Percentiles rank a stretch among this genome's conserved stretches.
Conservation (phyloP, 129 eudicot genomes). For the Rutidosis leptorrhynchoides region DNA sequence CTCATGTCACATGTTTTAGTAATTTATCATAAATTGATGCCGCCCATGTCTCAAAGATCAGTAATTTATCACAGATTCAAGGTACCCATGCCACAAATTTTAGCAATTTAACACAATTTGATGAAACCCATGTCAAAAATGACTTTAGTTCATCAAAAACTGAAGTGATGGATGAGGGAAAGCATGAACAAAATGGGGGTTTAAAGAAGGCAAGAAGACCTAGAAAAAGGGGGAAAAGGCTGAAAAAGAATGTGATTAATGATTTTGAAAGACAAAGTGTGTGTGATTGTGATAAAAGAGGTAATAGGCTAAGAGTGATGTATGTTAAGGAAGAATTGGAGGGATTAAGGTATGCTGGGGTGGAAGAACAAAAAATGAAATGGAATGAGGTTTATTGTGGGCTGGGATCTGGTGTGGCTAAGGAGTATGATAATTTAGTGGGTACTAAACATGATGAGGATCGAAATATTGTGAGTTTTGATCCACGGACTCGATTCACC, state of each 20-base stretch:
- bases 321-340: conserved; percentile 49
- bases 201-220: conserved; percentile 30
- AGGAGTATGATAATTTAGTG: conserved; percentile 63
- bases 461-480: conserved; percentile 28
- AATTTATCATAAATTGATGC: too few species aligned
- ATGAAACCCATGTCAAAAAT: conserved; percentile 6
- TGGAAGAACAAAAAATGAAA: conserved; percentile 59
- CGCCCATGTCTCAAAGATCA: too few species aligned
- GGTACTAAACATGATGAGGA: conserved; percentile 9
- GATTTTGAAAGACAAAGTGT: conserved; percentile 23
- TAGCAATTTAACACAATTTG: too few species aligned
- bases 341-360: conserved; percentile 46
- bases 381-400: conserved; percentile 69
- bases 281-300: conserved; percentile 33
- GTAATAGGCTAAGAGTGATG: conserved; percentile 25
- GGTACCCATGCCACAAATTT: too few species aligned
- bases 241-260: conserved; percentile 15
- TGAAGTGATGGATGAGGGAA: too few species aligned
- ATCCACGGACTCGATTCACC: conserved; percentile 24
- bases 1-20: too few species aligned
- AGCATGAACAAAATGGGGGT: conserved; percentile 23
- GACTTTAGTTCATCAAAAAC: neutral
- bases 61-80: too few species aligned
- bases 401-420: conserved; percentile 39
- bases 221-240: conserved; percentile 35